Conservation (phyloP, 164 flowering plant genomes). For the Vitis cinerea region DNA sequence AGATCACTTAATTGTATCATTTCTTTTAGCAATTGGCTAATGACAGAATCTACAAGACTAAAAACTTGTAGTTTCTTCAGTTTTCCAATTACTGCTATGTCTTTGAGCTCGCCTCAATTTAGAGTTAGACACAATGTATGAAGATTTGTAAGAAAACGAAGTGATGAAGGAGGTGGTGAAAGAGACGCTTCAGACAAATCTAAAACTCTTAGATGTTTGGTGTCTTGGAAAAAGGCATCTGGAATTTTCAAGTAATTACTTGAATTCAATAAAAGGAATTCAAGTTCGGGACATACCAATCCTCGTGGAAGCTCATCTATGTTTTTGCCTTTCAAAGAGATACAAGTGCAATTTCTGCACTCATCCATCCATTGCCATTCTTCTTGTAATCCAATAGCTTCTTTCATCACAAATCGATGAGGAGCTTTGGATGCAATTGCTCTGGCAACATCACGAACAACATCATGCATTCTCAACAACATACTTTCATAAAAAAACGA, state of each 20-base stretch:
- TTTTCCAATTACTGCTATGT: no score
- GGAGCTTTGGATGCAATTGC: no score
- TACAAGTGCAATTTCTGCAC: not conserved
- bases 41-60: not conserved
- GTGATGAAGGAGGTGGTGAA: not conserved
- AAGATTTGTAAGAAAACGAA: conserved; percentile 1
- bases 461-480: no score
- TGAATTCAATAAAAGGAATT: not conserved
- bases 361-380: not conserved
- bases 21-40: conserved; percentile 9
- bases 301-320: conserved; percentile 11
- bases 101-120: no score
- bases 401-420: not conserved
- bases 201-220: conserved; percentile 16
- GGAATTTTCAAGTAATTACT: not conserved
- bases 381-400: not conserved
- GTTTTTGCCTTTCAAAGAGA: not conserved
- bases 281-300: conserved; percentile 9
- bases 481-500: no score
- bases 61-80: no score
- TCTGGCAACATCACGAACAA: no score
- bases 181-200: not conserved
- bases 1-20: conserved; percentile 19
- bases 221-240: conserved; percentile 8
- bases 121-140: conserved; percentile 15